These are phyloP conservation scores for Penicillium sp. DNA, from an alignment of 2,329 filamentous ascomycete genomes.

Conservation along the genomic window DNA sequence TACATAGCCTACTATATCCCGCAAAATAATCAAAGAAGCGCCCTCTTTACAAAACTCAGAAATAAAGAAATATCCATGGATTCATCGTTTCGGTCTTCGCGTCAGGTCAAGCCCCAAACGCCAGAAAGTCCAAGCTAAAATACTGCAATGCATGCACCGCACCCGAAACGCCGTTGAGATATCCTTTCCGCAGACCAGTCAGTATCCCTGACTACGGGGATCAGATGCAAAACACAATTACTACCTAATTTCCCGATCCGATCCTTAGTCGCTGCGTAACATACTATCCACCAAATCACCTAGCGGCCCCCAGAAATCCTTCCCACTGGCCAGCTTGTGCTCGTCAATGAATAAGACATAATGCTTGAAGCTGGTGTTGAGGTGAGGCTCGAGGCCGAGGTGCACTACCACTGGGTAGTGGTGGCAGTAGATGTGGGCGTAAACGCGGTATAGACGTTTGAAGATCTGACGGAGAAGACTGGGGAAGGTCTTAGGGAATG, in stretches of 20 bases:
- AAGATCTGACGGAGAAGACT: slow-evolving; percentile 87
- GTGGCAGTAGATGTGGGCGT: slow-evolving; percentile 99
- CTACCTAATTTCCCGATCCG: not conserved
- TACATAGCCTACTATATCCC: not conserved
- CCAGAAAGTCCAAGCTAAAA: slow-evolving; percentile 7
- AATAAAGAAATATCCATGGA: not conserved
- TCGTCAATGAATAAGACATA: slow-evolving; percentile 98
- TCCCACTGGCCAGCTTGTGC: slow-evolving; percentile 80
- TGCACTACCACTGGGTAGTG: slow-evolving; percentile 96
- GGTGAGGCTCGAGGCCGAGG: slow-evolving; percentile 86
- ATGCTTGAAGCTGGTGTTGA: slow-evolving; percentile 99
- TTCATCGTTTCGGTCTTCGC: not conserved
- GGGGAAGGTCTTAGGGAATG: slow-evolving; percentile 88
- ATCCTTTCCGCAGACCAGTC: slow-evolving; percentile 3
- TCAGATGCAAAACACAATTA: slow-evolving; percentile 6
- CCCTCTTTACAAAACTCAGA: not conserved
- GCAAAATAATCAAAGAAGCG: not conserved
- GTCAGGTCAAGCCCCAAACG: slow-evolving; percentile 5
- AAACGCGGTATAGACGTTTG: slow-evolving; percentile 97
- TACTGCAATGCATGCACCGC: slow-evolving; percentile 15
- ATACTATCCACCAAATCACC: slow-evolving; percentile 96
- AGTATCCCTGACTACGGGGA: slow-evolving; percentile 1
- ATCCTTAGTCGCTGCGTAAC: slow-evolving; percentile 71
- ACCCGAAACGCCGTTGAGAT: slow-evolving; percentile 18
- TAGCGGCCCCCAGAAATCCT: slow-evolving; percentile 94